Percentiles rank a stretch among this genome's conserved stretches.
Conservation (phyloP, 352 stramenopile species). For the Phytopythium delawarense region DNA sequence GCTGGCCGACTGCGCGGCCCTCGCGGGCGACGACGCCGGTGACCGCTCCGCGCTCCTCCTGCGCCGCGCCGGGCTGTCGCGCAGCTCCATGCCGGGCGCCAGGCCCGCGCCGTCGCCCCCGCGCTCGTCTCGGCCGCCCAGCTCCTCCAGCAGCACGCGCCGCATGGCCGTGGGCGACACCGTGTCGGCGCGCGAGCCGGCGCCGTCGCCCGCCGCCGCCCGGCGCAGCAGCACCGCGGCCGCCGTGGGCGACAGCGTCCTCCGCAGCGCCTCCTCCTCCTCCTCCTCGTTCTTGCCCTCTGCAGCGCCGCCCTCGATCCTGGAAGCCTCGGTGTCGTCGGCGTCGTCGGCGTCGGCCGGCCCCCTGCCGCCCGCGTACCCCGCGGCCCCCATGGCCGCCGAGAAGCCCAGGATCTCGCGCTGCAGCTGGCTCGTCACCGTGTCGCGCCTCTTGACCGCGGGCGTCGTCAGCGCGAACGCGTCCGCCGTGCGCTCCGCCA, state of each 20-base stretch:
- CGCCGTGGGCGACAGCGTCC: conserved; percentile 48
- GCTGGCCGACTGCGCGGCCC: not conserved
- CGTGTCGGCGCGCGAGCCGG: conserved; percentile 22
- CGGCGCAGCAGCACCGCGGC: conserved; percentile 23
- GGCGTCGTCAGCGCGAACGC: conserved; percentile 33
- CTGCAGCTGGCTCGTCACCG: conserved; percentile 55
- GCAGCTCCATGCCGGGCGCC: not conserved
- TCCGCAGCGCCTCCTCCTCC: conserved; percentile 9
- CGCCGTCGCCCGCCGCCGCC: conserved; percentile 8
- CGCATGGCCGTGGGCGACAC: conserved; percentile 24
- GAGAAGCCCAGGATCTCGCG: conserved; percentile 47
- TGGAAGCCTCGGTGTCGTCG: not conserved
- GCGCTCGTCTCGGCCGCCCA: not conserved
- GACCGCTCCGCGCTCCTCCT: conserved; percentile 8
- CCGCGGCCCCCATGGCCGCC: not conserved
- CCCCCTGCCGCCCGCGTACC: not conserved
- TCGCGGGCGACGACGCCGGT: not conserved
- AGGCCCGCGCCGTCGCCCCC: not conserved
- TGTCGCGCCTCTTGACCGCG: conserved; percentile 26
- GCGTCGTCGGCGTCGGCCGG: not conserved
- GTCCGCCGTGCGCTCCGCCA: conserved; percentile 11
- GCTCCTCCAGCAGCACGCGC: conserved; percentile 13
- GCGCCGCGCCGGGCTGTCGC: conserved; percentile 11
- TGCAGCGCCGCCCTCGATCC: too few species aligned
- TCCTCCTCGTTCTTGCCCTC: too few species aligned